Base-by-base conservation (phyloP, 208 protist species). In the Wallacemonas rigidus region DNA sequence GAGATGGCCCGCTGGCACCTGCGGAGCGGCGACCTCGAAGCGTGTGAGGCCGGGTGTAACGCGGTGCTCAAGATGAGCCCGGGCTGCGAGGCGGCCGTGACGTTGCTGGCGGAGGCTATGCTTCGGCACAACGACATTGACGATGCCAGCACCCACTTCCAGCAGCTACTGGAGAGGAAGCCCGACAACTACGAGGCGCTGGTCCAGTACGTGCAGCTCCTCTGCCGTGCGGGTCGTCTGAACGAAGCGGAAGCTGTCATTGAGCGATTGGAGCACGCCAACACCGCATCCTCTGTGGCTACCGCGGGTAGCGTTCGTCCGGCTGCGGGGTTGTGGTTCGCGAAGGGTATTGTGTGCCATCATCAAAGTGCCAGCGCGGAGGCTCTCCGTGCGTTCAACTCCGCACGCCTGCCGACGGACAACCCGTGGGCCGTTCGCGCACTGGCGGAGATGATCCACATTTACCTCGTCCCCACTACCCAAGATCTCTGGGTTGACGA, bases 391-490 rank as follows among this genome's bases (percentile, higher is more conserved):
- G 60, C 83, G 57, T 97, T 98, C 76, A 98, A 98, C 78, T 55
- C 75, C 15, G 95, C 92, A 0, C 80, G 98, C 2, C 67, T 90
- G 47, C 88, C 89, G 5, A 79, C 84, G 8, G 83, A 87, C 71
- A 90, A 90, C 68, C 79, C 79, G 55, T 99, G 91, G 90, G 89
- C 91, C 50, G 82, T 83, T 67, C 70, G 76, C 1, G 94, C 94
- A 9, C 69, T 98, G 38, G 82, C 76, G 35, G 64, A 91, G 12
- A 99, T 99, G 97, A 96, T 98, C 67, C 86, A 97, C 54, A 95
- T 98, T 54, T 99, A 98, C 80, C 83, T 98, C 26, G 92, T 94
- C 55, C 60, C 71, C 61, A 61, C 90, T 38, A 89, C 77, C 45
- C 87, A 95, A 72, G 89, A 92, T 55, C 55, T 96, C 15, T 96